Base-by-base conservation (phyloP, 768 basidiomycete genomes). In the Amanita pallidorosea region DNA sequence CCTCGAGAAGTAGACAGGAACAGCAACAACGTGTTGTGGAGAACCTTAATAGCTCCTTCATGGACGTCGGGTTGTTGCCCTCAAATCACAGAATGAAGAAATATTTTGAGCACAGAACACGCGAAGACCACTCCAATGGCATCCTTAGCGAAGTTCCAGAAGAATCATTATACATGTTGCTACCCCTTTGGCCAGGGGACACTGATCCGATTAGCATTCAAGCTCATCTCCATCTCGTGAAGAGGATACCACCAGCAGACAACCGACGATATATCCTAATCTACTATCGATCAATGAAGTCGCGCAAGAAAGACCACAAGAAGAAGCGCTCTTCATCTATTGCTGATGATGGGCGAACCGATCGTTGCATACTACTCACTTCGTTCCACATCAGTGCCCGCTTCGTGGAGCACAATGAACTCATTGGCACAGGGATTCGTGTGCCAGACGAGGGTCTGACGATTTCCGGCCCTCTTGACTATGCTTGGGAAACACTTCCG, bases 121-220 rank as follows among this genome's bases (percentile, higher is more conserved):
- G 65, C 58, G 56, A 63, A 38, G 57, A 59, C 41, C 61, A 64
- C 51, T 58, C 55, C 45, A 50, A 47, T 29, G 49, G 58, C 25
- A 69, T 85, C 54, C 77, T 88, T 51, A 71, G 76, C 31, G 69
- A 77, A 31, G 71, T 90, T 34, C 83, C 83, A 0, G 65, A 75
- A 5, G 85, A 89, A 12, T 77, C 79, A 20, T 68, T 89, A 47
- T 88, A 83, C 62, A 90, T 91, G 88, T 73, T 89, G 22, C 70
- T 91, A 15, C 88, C 88, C 13, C 70, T 91, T n/a, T 91, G 88
- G 87, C 80, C 83, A 7, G 76, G 81, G 15, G 83, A 85, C 56
- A 85, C 79, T 1, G 85, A 86, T 61, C 60, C 75, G 0, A 57
- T 60, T 29, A 66, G 69, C 41, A 54, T 60, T 43, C 53, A 53